Evolutionary conservation across 495 filamentous ascomycete genomes (phyloP).

Genomic region (Hypoxylon rickii): DNA sequence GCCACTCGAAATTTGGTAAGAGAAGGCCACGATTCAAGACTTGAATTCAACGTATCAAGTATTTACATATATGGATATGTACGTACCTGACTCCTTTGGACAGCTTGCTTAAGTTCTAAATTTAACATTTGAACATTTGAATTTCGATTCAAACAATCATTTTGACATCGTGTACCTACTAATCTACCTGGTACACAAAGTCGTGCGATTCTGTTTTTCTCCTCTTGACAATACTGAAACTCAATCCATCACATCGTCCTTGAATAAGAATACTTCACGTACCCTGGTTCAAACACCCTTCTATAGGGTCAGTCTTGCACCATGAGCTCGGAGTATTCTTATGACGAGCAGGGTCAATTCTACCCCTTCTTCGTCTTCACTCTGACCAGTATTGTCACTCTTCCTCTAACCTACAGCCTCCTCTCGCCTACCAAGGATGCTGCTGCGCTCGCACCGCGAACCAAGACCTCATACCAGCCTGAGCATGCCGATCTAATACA

Average conservation of each 20-base stretch:
- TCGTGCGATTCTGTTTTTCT: constrained; percentile 3
- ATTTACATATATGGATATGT: no score
- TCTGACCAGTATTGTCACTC: constrained; percentile 80
- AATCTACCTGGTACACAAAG: no score
- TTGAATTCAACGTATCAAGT: no score
- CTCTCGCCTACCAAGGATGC: constrained; percentile 77
- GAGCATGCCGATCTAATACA: constrained; percentile 83
- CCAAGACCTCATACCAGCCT: constrained; percentile 75
- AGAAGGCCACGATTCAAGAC: constrained; percentile 42
- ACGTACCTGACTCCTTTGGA: constrained; percentile 10
- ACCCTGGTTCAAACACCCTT: constrained; percentile 32
- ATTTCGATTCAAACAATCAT: constrained; percentile 6
- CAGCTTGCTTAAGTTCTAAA: constrained; percentile 32
- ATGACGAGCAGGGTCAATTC: constrained; percentile 98
- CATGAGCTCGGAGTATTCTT: constrained; percentile 97
- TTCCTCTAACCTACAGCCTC: constrained; percentile 88
- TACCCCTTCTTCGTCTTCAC: constrained; percentile 99
- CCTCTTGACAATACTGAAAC: background rate
- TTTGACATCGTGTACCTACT: background rate
- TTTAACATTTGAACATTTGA: constrained; percentile 14
- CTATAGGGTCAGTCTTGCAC: constrained; percentile 45
- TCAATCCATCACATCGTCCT: constrained; percentile 15
- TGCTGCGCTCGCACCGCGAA: constrained; percentile 52
- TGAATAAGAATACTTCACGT: no score
- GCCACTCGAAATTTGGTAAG: constrained; percentile 33